A percentile compares a stretch with the other conserved stretches of the same genome.
These are phyloP conservation scores for Globisporangium rhizosaccharum DNA, from an alignment of 352 stramenopile genomes.

Conservation along the genomic window DNA sequence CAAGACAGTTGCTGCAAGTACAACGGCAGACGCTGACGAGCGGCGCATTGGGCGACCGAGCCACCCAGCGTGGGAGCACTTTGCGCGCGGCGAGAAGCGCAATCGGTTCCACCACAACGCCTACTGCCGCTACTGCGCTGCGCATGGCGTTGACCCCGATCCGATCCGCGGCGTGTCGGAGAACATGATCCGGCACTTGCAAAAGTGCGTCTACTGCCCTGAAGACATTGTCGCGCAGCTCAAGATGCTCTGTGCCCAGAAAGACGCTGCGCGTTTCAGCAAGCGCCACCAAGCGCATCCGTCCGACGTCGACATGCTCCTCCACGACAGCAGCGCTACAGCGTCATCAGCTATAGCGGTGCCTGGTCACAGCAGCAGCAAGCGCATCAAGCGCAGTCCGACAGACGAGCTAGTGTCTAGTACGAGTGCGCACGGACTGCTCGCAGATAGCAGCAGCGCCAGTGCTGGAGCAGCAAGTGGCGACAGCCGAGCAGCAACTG, in stretches of 20 bases:
- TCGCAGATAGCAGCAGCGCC: too few relatives aligned
- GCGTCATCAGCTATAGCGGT: background rate
- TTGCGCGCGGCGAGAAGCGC: slow-evolving; percentile 68
- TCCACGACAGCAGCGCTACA: slow-evolving; percentile 22
- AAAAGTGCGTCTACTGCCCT: slow-evolving; percentile 75
- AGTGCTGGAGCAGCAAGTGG: background rate
- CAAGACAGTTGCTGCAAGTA: background rate
- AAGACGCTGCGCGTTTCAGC: slow-evolving; percentile 66
- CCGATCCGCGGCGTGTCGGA: slow-evolving; percentile 62
- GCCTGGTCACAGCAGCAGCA: slow-evolving; percentile 14
- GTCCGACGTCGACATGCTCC: slow-evolving; percentile 29
- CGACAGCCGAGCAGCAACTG: background rate
- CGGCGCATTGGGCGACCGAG: slow-evolving; percentile 68
- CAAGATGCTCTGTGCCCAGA: slow-evolving; percentile 59
- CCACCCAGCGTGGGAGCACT: slow-evolving; percentile 76
- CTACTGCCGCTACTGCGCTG: slow-evolving; percentile 65
- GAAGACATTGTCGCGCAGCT: slow-evolving; percentile 62
- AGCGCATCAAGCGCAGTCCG: slow-evolving; percentile 13
- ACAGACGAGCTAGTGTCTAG: background rate
- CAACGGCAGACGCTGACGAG: slow-evolving; percentile 27
- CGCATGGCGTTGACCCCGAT: slow-evolving; percentile 40
- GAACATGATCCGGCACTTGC: slow-evolving; percentile 82
- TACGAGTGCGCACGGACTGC: too few relatives aligned
- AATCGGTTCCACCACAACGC: slow-evolving; percentile 83
- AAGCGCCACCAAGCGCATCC: slow-evolving; percentile 50